Percentiles rank a stretch among this genome's conserved stretches.
Conservation (phyloP, 1,139 yeast species). For the Suzukiozyma palmioleophila region DNA sequence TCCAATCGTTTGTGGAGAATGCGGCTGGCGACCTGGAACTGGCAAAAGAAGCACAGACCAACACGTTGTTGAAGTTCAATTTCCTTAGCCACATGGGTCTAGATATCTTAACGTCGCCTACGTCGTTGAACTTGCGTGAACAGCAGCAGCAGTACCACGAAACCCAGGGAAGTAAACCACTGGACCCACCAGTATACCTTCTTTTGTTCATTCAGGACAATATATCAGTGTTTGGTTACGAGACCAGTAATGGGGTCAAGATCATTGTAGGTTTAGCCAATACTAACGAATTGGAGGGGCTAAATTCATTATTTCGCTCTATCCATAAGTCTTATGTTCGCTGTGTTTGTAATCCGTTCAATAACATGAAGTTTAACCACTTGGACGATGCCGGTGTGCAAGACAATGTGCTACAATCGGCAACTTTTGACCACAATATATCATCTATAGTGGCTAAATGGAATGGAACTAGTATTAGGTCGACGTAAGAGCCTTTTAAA, state of each 20-base stretch:
- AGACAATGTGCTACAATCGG: constrained; percentile 26
- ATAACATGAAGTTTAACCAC: constrained; percentile 21
- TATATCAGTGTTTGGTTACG: constrained; percentile 57
- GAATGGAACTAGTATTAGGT: constrained; percentile 11
- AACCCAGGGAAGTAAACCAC: neutral
- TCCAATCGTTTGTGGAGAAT: constrained; percentile 42
- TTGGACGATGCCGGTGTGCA: constrained; percentile 21
- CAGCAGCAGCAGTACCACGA: constrained; percentile 27
- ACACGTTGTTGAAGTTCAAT: constrained; percentile 53
- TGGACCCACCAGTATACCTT: constrained; percentile 4
- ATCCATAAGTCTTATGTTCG: constrained; percentile 49
- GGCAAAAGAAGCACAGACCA: constrained; percentile 21
- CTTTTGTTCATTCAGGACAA: constrained; percentile 57
- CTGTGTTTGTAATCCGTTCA: constrained; percentile 56
- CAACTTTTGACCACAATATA: constrained; percentile 36
- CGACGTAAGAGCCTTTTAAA: no score
- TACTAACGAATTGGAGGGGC: constrained; percentile 9
- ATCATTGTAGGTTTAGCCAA: constrained; percentile 45
- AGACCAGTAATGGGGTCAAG: constrained; percentile 58
- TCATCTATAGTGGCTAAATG: constrained; percentile 30
- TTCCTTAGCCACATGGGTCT: constrained; percentile 65
- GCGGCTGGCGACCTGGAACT: constrained; percentile 11
- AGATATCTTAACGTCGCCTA: constrained; percentile 56
- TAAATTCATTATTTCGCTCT: constrained; percentile 32
- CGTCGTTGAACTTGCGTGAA: constrained; percentile 35